Conservation (phyloP, 2,329 filamentous ascomycete species). For the Bipolaris bicolor region DNA sequence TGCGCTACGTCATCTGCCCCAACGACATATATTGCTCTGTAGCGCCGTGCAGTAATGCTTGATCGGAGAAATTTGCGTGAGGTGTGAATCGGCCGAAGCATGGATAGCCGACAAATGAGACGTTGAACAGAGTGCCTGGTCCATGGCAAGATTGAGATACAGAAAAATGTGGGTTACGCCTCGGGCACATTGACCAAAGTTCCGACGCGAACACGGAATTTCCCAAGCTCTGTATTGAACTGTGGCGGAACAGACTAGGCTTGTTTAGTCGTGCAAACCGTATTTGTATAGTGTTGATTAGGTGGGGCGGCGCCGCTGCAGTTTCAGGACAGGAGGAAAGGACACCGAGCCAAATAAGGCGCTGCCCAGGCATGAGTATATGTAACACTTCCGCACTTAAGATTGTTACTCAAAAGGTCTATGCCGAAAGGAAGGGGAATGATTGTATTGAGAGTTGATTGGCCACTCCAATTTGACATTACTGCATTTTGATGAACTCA, state of each 20-base stretch:
- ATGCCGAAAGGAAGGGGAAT: no score
- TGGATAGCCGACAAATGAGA: constrained; percentile 7
- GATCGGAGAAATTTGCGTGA: not conserved
- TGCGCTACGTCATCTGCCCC: constrained; percentile 14
- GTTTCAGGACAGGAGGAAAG: not conserved
- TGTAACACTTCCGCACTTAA: not conserved
- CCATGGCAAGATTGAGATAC: not conserved
- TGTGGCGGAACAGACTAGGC: not conserved
- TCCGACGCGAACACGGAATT: not conserved
- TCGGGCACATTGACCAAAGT: not conserved
- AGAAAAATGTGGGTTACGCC: not conserved
- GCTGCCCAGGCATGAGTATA: not conserved
- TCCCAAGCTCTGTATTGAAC: not conserved
- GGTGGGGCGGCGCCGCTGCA: not conserved
- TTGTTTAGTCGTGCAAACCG: not conserved
- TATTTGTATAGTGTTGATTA: no score
- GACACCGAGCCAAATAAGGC: not conserved
- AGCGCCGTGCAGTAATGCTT: constrained; percentile 33
- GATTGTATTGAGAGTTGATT: no score
- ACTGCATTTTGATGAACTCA: not conserved
- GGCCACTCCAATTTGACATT: no score
- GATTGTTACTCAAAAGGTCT: not conserved
- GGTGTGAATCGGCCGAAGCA: not conserved
- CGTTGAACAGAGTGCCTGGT: not conserved
- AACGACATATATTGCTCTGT: constrained; percentile 24